Evolutionary conservation across 106 monocot species (phyloP), one percentile per base, ranked within the genome.

Genomic region (Posidonia australis): DNA sequence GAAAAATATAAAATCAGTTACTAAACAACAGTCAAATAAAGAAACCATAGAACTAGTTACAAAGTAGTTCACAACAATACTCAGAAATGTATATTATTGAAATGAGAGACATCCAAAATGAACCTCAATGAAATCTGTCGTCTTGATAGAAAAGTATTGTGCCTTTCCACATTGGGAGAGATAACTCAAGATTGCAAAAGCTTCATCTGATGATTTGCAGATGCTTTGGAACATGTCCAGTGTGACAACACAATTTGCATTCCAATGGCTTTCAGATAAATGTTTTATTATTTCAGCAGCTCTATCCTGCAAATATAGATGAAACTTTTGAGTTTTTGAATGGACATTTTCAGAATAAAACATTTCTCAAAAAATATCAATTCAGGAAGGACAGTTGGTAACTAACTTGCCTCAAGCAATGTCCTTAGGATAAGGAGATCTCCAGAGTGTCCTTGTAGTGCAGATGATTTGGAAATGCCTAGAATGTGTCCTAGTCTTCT

Each of bases 51-150:
- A 4, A 36, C 7, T 7, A 36, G 36, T 36, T 36, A 4, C 2
- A 36, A 36, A 36, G 36, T 36, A 7, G 36, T 36, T 36, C 36
- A 36, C 36, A 36, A 36, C 36, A 36, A 36, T 36, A 36, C 7
- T 36, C 5, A 36, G 36, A 36, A 4, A 36, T 36, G 36, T 36
- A 4, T 36, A 36, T 36, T 7, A 36, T 4, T 4, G 7, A 36
- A 36, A 36, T 36, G 36, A 36, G 7, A 36, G 36, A 36, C 5
- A 57, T 57, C 28, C 24, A 57, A 16, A 57, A 25, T 24, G 18
- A 14, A 87, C 96, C 96, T 90, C 84, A 67, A 96, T 72, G 47
- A 87, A 58, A 11, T 83, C 85, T 3, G 68, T 30, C 67, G 79
- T 90, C 73, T 62, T 72, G 29, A 77, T 70, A 19, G 77, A 80